A percentile compares a stretch with the other conserved stretches of the same genome.
Evolutionary conservation across 257 asterid genomes (phyloP).

Genomic region (Fraxinus quadrangulata): DNA sequence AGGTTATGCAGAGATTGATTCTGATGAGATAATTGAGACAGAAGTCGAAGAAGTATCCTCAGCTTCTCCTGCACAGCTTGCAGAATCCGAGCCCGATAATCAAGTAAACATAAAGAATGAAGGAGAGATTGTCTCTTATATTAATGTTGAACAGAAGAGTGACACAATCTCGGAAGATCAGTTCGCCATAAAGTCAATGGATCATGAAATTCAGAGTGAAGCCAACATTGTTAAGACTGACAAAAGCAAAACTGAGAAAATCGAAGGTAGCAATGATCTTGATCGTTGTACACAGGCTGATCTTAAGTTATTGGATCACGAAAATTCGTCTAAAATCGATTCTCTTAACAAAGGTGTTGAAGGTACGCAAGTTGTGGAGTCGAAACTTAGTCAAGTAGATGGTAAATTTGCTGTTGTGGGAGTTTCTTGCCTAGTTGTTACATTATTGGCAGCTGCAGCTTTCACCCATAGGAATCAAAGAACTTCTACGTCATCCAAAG

Average conservation of each 20-base stretch:
- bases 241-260: constrained; percentile 11
- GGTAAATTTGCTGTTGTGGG: constrained; percentile 20
- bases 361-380: constrained; percentile 10
- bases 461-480: constrained; percentile 24
- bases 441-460: constrained; percentile 41
- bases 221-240: constrained; percentile 24
- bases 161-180: constrained; percentile 13
- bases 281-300: constrained; percentile 23
- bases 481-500: not conserved
- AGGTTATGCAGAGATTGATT: constrained; percentile 19
- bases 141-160: not conserved
- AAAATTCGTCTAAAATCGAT: constrained; percentile 14
- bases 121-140: constrained; percentile 18
- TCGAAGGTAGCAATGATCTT: not conserved
- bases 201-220: constrained; percentile 27
- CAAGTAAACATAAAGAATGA: constrained; percentile 22
- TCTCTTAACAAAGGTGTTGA: constrained; percentile 14
- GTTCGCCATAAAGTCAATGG: constrained; percentile 17
- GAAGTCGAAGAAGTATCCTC: constrained; percentile 26
- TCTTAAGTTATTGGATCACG: constrained; percentile 21
- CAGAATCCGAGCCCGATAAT: constrained; percentile 25
- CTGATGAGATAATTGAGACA: constrained; percentile 34
- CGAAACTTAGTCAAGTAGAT: constrained; percentile 23
- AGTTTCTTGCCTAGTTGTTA: constrained; percentile 34
- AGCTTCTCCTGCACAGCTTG: constrained; percentile 12